Evolutionary conservation across 139 green algal species (phyloP).

Genomic region (Parachlorella kessleri): DNA sequence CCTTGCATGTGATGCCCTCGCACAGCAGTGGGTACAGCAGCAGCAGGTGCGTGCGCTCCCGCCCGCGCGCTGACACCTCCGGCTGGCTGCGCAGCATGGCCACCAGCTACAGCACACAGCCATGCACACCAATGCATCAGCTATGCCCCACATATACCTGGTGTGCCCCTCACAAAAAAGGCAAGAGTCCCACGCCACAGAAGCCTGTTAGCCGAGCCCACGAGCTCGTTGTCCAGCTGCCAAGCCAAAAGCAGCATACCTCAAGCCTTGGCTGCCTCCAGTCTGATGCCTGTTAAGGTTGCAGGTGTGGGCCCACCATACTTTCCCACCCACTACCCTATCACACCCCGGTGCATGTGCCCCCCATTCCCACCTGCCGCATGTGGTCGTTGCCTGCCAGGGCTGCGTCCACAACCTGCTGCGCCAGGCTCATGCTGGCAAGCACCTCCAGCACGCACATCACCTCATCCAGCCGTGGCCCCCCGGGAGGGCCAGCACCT

Average conservation of each 20-base stretch:
- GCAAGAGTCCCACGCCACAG: no score
- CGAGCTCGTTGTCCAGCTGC: no score
- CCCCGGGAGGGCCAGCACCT: no score
- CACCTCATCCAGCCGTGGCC: conserved; percentile 42
- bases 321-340: neutral
- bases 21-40: conserved; percentile 54
- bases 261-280: no score
- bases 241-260: no score
- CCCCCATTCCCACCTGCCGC: conserved; percentile 1
- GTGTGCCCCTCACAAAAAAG: no score
- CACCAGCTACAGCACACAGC: conserved; percentile 12
- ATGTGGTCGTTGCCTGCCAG: conserved; percentile 22
- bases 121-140: no score
- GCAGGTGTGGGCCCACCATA: neutral
- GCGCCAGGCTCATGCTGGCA: conserved; percentile 45
- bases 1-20: conserved; percentile 42
- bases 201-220: no score
- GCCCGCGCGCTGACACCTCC: conserved; percentile 14
- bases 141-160: no score
- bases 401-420: conserved; percentile 44
- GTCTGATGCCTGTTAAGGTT: no score
- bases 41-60: conserved; percentile 60
- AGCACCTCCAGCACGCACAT: conserved; percentile 60
- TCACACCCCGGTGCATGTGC: no score
- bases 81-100: conserved; percentile 13